These are phyloP conservation scores for Rhynchospora pubera DNA, from an alignment of 176 grass and related monocot genomes.

Conservation along the genomic window DNA sequence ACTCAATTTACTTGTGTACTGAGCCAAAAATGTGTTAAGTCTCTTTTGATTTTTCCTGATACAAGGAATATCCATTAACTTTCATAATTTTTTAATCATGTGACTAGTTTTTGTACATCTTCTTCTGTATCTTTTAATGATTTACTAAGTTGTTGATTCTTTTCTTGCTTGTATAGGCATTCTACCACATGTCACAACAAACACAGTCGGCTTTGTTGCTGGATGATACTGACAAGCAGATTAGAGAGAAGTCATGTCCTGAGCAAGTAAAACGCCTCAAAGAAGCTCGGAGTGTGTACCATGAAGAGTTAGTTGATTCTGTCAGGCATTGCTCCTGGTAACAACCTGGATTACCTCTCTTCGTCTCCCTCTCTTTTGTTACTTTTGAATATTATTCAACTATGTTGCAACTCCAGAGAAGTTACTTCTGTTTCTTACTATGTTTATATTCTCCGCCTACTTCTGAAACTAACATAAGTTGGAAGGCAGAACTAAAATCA, in stretches of 20 bases:
- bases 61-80: not conserved
- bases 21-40: not conserved
- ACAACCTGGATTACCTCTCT: not conserved
- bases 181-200: conserved; percentile 79
- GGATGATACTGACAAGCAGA: conserved; percentile 81
- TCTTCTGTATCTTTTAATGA: not conserved
- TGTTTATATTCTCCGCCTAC: not conserved
- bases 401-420: not conserved
- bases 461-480: not conserved
- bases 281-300: conserved; percentile 70
- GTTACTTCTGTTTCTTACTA: not conserved
- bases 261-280: conserved; percentile 79
- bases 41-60: not conserved
- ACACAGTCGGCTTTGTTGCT: conserved; percentile 64
- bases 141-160: not conserved
- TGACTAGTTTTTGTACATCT: not conserved
- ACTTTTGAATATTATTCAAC: not conserved
- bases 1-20: not conserved
- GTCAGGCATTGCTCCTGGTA: conserved; percentile 82
- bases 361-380: not conserved
- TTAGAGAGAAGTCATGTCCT: conserved; percentile 66
- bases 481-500: not conserved
- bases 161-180: conserved; percentile 37
- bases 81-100: not conserved
- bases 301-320: conserved; percentile 79